phyloP scores from a whole-genome alignment of 768 basidiomycete genomes.

The Dentipellis sp. region DNA sequence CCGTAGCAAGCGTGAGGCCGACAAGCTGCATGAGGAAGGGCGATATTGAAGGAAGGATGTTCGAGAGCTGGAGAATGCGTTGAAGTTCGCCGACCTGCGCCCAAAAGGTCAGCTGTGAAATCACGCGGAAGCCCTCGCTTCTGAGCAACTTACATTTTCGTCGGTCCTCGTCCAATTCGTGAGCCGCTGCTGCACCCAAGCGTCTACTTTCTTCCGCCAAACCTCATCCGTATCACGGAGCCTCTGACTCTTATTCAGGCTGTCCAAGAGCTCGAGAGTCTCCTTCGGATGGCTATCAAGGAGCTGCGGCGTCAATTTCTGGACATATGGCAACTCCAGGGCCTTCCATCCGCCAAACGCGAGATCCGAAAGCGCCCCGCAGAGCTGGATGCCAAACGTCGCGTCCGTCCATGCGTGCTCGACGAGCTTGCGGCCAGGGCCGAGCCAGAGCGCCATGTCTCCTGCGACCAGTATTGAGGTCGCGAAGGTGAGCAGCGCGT shows the following conservation, averaged over 20 bases:
- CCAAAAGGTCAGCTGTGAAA: background rate
- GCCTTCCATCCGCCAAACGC: conserved; percentile 75
- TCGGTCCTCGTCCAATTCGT: conserved; percentile 28
- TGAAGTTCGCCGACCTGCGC: conserved; percentile 41
- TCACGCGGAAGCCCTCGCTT: background rate
- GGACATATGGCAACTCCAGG: conserved; percentile 49
- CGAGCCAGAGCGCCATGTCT: conserved; percentile 31
- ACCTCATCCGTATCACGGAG: conserved; percentile 49
- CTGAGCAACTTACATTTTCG: conserved; percentile 27
- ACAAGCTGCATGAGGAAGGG: conserved; percentile 36
- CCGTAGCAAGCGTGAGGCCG: conserved; percentile 26
- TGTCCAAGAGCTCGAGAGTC: conserved; percentile 41
- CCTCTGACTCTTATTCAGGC: conserved; percentile 37
- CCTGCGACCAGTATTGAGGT: conserved; percentile 30
- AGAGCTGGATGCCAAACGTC: conserved; percentile 42
- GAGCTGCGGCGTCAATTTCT: conserved; percentile 39
- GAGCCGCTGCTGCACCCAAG: conserved; percentile 37
- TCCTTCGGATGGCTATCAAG: conserved; percentile 33
- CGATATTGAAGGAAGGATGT: conserved; percentile 38
- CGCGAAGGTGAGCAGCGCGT: conserved; percentile 24
- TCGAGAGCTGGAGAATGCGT: conserved; percentile 44
- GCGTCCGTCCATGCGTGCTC: conserved; percentile 34
- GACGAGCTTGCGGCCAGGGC: conserved; percentile 44
- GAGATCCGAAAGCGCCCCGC: conserved; percentile 52
- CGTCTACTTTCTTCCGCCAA: conserved; percentile 48